These are phyloP conservation scores for Austroboletus festivus DNA, from an alignment of 768 basidiomycete genomes.

Conservation along the genomic window DNA sequence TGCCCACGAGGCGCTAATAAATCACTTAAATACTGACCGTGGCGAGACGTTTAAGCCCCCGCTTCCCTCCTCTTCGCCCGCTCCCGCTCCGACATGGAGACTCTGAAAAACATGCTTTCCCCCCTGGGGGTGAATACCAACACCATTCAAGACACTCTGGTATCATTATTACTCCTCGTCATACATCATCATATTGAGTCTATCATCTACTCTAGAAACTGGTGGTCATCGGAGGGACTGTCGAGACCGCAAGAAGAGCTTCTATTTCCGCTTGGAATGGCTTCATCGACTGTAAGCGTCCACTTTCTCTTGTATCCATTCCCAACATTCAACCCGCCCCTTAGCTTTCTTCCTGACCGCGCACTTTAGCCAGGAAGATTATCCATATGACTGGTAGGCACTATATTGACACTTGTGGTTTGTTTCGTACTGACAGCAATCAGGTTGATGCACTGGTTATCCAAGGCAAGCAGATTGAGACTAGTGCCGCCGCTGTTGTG, in stretches of 20 bases:
- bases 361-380: slow-evolving; percentile 85
- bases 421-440: slow-evolving; percentile 5
- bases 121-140: slow-evolving; percentile 65
- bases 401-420: background rate
- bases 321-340: slow-evolving; percentile 8
- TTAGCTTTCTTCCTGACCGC: slow-evolving; percentile 87
- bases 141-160: slow-evolving; percentile 77
- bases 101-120: slow-evolving; percentile 67
- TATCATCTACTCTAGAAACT: slow-evolving; percentile 56
- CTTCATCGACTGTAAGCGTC: slow-evolving; percentile 70
- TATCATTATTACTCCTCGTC: slow-evolving; percentile 30
- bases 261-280: slow-evolving; percentile 87
- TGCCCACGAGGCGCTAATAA: slow-evolving; percentile 33
- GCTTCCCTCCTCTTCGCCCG: slow-evolving; percentile 35
- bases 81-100: slow-evolving; percentile 50
- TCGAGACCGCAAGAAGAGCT: slow-evolving; percentile 78
- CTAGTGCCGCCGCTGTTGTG: background rate
- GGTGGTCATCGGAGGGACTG: slow-evolving; percentile 86
- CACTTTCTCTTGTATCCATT: background rate
- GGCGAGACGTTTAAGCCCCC: slow-evolving; percentile 27
- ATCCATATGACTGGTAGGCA: slow-evolving; percentile 77
- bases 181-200: background rate
- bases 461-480: slow-evolving; percentile 51
- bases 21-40: slow-evolving; percentile 38
- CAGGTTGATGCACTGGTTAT: slow-evolving; percentile 88